phyloP scores from a whole-genome alignment of 2,329 filamentous ascomycete species.

The Colletotrichum sp. region DNA sequence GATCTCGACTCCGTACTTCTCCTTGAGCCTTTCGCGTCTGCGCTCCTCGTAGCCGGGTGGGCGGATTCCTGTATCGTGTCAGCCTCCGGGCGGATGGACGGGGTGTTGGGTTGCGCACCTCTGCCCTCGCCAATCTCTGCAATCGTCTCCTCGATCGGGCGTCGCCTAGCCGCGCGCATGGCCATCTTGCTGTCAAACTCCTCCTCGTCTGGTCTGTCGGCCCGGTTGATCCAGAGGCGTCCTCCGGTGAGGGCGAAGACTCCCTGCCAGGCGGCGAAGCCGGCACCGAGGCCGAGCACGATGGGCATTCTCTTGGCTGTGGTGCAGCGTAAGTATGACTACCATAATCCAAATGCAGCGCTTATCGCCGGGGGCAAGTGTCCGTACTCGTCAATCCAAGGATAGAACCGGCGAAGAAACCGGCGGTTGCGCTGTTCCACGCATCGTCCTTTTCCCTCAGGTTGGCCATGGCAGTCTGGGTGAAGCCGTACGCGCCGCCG shows the following conservation, averaged over 20 bases:
- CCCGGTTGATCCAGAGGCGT: conserved; percentile 51
- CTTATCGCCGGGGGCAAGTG: background rate
- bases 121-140: conserved; percentile 84
- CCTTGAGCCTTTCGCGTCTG: conserved; percentile 79
- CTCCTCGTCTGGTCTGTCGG: conserved; percentile 59
- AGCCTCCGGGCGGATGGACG: background rate
- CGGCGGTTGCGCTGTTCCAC: conserved; percentile 76
- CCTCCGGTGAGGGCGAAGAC: conserved; percentile 74
- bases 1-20: conserved; percentile 88
- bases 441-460: conserved; percentile 83
- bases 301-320: conserved; percentile 65
- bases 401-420: conserved; percentile 76
- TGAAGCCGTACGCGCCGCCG: conserved; percentile 80
- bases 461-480: conserved; percentile 79
- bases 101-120: conserved; percentile 58
- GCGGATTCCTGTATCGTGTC: conserved; percentile 67
- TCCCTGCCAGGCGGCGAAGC: conserved; percentile 62
- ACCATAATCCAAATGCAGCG: background rate
- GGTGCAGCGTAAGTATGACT: conserved; percentile 1
- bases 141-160: conserved; percentile 80
- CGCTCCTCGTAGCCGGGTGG: conserved; percentile 85
- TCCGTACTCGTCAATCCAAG: conserved; percentile 74
- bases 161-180: conserved; percentile 74
- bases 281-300: conserved; percentile 69
- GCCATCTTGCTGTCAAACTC: conserved; percentile 80